Evolutionary conservation across 352 stramenopile genomes (phyloP).

Genomic region (Paralagenidium karlingii): DNA sequence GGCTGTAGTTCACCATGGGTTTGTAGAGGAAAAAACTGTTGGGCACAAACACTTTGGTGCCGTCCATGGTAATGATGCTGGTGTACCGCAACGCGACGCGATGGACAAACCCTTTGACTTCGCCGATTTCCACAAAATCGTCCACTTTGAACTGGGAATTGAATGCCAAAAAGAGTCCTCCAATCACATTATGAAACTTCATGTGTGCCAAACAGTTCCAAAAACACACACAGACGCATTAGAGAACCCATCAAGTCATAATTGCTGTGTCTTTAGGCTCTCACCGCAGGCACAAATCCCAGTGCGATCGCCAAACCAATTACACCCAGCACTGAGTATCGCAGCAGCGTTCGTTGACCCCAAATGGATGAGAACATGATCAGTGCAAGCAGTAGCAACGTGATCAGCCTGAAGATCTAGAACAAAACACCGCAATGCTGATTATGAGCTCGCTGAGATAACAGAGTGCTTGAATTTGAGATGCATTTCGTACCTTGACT

Average conservation of each 20-base stretch:
- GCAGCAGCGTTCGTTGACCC: constrained; percentile 52
- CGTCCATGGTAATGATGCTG: constrained; percentile 65
- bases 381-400: constrained; percentile 62
- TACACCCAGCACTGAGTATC: constrained; percentile 75
- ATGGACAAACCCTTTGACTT: constrained; percentile 68
- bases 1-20: constrained; percentile 81
- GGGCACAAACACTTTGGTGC: constrained; percentile 67
- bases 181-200: constrained; percentile 76
- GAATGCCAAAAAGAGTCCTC: constrained; percentile 78
- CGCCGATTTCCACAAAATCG: constrained; percentile 72
- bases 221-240: no score
- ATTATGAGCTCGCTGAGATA: not conserved
- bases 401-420: constrained; percentile 64
- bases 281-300: constrained; percentile 70
- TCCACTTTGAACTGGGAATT: constrained; percentile 84
- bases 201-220: not conserved
- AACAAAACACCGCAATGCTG: not conserved
- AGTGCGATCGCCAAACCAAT: constrained; percentile 74
- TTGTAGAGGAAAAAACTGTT: constrained; percentile 88
- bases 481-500: constrained; percentile 68
- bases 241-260: no score
- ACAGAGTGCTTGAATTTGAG: no score
- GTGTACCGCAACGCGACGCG: constrained; percentile 77
- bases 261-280: not conserved
- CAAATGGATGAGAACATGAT: constrained; percentile 79